Conservation (phyloP, 1,139 yeast genomes). For the Saccharomycopsis hybrid region DNA sequence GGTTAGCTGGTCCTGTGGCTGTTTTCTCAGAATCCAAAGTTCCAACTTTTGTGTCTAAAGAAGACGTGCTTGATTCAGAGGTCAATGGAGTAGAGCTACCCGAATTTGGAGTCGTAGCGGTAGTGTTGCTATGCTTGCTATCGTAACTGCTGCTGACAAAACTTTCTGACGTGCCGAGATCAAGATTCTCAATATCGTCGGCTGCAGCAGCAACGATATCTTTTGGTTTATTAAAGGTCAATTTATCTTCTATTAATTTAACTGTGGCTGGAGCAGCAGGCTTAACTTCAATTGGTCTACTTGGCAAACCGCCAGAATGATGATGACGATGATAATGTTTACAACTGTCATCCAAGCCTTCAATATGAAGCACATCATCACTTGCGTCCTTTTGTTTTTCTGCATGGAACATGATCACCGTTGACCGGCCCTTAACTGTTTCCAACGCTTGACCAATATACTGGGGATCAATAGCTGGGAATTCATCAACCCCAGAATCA, state of each 20-base stretch:
- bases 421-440: slow-evolving; percentile 50
- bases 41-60: background rate
- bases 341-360: slow-evolving; percentile 12
- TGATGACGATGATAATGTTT: background rate
- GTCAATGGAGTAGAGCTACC: background rate
- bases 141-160: slow-evolving; percentile 14
- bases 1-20: background rate
- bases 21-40: slow-evolving; percentile 21
- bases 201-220: slow-evolving; percentile 1
- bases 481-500: slow-evolving; percentile 91
- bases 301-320: background rate
- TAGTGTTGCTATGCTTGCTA: background rate
- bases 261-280: too few relatives aligned
- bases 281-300: too few relatives aligned
- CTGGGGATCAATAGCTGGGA: slow-evolving; percentile 66
- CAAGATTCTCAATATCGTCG: slow-evolving; percentile 33
- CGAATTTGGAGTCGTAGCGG: background rate
- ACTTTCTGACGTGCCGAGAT: slow-evolving; percentile 27
- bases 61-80: slow-evolving; percentile 4
- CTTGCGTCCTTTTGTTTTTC: slow-evolving; percentile 49
- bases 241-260: too few relatives aligned
- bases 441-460: slow-evolving; percentile 64
- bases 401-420: slow-evolving; percentile 88
- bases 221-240: background rate
- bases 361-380: slow-evolving; percentile 11